Conservation (phyloP, 805 yeast species). For the Candida nitratophila region DNA sequence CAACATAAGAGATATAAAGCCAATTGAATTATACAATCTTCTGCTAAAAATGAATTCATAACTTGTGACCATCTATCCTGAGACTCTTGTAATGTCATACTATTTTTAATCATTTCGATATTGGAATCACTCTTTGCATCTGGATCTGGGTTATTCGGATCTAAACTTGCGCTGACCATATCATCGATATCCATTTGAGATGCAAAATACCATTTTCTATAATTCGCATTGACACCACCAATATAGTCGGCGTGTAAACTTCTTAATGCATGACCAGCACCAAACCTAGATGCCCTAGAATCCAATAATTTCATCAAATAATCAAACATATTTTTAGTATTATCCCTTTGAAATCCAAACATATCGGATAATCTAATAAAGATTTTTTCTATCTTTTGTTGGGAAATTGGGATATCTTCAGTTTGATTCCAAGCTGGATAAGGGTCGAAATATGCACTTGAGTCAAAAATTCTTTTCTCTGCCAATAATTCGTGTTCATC, state of each 20-base stretch:
- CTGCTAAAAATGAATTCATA: constrained; percentile 42
- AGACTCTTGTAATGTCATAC: constrained; percentile 31
- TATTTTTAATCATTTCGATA: constrained; percentile 4
- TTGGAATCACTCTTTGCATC: constrained; percentile 12
- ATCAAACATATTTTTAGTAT: constrained; percentile 56
- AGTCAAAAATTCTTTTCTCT: constrained; percentile 32
- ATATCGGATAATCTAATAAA: constrained; percentile 44
- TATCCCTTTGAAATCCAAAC: constrained; percentile 68
- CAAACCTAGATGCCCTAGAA: constrained; percentile 62
- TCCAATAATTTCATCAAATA: constrained; percentile 45
- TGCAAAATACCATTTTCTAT: constrained; percentile 72
- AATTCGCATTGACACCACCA: constrained; percentile 65
- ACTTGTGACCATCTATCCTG: constrained; percentile 44
- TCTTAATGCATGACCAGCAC: constrained; percentile 45
- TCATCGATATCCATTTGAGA: constrained; percentile 60
- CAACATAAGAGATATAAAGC: constrained; percentile 69
- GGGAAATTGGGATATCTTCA: constrained; percentile 38
- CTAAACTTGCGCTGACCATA: constrained; percentile 21
- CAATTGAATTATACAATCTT: constrained; percentile 55
- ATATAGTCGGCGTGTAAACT: constrained; percentile 69
- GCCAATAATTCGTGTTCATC: constrained; percentile 23
- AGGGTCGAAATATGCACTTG: constrained; percentile 39
- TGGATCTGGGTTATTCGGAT: constrained; percentile 4
- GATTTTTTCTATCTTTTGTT: constrained; percentile 48
- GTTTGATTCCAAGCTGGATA: constrained; percentile 46